phyloP scores from a whole-genome alignment of 352 stramenopile species.

The Pythium volutum region DNA sequence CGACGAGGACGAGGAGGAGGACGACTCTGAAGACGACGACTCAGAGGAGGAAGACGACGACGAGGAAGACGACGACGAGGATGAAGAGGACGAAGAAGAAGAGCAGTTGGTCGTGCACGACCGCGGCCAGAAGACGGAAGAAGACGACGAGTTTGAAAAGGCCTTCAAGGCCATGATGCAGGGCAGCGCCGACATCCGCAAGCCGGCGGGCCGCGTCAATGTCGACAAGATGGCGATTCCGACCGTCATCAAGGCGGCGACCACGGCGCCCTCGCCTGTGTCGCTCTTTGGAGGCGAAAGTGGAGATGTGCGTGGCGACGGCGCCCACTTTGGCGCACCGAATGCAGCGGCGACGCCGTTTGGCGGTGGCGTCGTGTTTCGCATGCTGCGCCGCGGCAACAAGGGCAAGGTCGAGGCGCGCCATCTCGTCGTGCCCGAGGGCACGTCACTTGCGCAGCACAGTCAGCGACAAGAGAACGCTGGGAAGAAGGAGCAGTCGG shows the following conservation, averaged over 20 bases:
- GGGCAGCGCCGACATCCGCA: constrained; percentile 52
- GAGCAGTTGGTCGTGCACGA: constrained; percentile 89
- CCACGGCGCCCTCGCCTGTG: constrained; percentile 12
- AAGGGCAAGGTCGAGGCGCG: constrained; percentile 96
- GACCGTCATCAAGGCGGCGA: constrained; percentile 65
- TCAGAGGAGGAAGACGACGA: constrained; percentile 69
- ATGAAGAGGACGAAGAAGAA: constrained; percentile 75
- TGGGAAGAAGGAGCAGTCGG: constrained; percentile 84
- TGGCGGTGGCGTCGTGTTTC: constrained; percentile 82
- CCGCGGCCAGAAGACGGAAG: constrained; percentile 65
- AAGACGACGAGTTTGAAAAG: constrained; percentile 88
- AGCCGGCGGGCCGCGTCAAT: constrained; percentile 60
- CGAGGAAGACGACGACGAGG: constrained; percentile 63
- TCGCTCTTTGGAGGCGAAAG: neutral
- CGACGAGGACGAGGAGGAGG: constrained; percentile 57
- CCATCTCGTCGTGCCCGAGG: constrained; percentile 90
- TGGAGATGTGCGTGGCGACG: constrained; percentile 6
- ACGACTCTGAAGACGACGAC: constrained; percentile 67
- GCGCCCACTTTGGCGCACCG: constrained; percentile 1
- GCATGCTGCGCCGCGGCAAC: constrained; percentile 95
- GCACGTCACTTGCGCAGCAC: constrained; percentile 92
- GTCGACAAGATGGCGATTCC: constrained; percentile 89
- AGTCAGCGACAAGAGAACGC: constrained; percentile 84
- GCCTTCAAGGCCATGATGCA: constrained; percentile 88
- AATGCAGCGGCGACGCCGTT: constrained; percentile 19